phyloP scores from a whole-genome alignment of 2,329 filamentous ascomycete genomes.

The Huntiella omanensis region DNA sequence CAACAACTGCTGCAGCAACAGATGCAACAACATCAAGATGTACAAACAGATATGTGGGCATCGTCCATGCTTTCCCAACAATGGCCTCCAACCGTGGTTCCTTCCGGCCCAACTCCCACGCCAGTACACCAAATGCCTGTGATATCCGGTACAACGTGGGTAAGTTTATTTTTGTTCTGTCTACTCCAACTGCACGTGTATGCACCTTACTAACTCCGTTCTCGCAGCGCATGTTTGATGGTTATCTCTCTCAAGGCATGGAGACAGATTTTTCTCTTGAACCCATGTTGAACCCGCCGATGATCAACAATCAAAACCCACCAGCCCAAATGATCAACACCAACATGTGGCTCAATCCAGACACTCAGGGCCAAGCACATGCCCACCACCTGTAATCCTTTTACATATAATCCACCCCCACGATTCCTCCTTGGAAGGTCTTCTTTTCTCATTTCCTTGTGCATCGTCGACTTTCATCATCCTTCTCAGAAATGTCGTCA shows the following conservation, averaged over 20 bases:
- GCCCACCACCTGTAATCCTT: too few species aligned
- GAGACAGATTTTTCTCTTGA: not conserved
- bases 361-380: not conserved
- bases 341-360: not conserved
- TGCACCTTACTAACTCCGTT: too few species aligned
- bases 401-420: too few species aligned
- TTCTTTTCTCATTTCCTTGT: too few species aligned
- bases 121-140: not conserved
- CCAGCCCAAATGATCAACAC: too few species aligned
- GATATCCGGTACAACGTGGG: not conserved
- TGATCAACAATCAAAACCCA: not conserved
- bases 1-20: not conserved
- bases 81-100: too few species aligned
- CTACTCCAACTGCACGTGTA: too few species aligned
- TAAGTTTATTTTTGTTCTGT: not conserved
- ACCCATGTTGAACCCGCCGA: not conserved
- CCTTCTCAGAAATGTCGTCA: too few species aligned
- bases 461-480: too few species aligned
- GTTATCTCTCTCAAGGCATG: slow-evolving; percentile 1
- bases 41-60: not conserved
- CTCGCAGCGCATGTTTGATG: slow-evolving; percentile 2
- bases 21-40: not conserved
- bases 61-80: not conserved
- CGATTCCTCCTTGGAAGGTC: too few species aligned
- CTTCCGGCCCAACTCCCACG: too few species aligned